These are phyloP conservation scores for Pulicaria dysenterica DNA, from an alignment of 129 eudicot genomes.

Conservation along the genomic window DNA sequence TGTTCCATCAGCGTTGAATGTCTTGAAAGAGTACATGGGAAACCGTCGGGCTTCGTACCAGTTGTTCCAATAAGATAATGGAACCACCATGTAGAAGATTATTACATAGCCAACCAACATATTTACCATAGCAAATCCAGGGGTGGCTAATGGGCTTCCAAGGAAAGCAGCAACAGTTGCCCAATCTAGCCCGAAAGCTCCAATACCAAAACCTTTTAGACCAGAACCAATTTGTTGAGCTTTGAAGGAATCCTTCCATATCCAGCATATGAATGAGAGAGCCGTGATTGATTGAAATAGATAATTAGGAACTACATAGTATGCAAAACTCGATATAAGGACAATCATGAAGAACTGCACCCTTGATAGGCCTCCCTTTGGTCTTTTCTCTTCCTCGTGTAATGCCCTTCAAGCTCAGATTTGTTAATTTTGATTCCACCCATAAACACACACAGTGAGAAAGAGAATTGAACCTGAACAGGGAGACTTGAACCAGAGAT, in stretches of 20 bases:
- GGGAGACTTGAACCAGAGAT: constrained; percentile 86
- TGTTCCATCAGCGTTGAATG: constrained; percentile 44
- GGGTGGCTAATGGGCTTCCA: constrained; percentile 63
- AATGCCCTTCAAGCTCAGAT: constrained; percentile 43
- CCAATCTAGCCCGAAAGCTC: constrained; percentile 68
- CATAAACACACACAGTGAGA: neutral
- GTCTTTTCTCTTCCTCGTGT: constrained; percentile 64
- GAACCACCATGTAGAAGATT: constrained; percentile 46
- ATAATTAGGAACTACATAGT: constrained; percentile 60
- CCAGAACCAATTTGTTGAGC: constrained; percentile 78
- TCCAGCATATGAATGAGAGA: constrained; percentile 56
- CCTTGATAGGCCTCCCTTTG: constrained; percentile 51
- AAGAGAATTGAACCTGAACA: constrained; percentile 55
- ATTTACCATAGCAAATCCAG: constrained; percentile 58
- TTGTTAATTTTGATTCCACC: too few relatives aligned
- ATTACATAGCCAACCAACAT: constrained; percentile 56
- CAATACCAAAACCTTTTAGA: constrained; percentile 61
- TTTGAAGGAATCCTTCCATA: constrained; percentile 46
- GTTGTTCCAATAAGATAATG: constrained; percentile 53
- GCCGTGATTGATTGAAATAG: constrained; percentile 53
- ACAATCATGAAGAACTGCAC: constrained; percentile 65
- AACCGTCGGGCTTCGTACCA: constrained; percentile 54
- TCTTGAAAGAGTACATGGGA: constrained; percentile 48
- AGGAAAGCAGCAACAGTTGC: constrained; percentile 44
- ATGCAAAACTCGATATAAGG: constrained; percentile 53